Base-by-base conservation (phyloP, 768 basidiomycete species). In the Tylopilus subfusipes region DNA sequence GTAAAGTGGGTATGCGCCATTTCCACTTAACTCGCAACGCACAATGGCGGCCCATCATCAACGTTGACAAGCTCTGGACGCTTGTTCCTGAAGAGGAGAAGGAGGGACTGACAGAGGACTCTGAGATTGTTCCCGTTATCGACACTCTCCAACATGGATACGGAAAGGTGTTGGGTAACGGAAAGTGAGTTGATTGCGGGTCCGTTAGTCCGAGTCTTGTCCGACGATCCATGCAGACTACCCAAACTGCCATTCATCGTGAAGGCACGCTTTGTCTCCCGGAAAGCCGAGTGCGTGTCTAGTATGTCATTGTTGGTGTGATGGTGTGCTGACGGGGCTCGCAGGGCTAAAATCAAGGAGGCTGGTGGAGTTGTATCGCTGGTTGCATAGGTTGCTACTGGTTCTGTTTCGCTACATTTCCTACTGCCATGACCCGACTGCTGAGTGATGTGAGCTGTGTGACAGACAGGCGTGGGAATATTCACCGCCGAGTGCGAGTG, bases 1-100 rank as follows among this genome's bases (percentile, higher is more conserved):
- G 95, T 82, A 98, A 98, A 79, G 93, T 96, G 73, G 97, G 97
- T 92, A 99, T 99, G 96, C 86, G 97, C 72, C 87, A 88, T 76
- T 99, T 89, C 90, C 97, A 99, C 74, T 76, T 93, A 59, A 93
- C 90, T 52, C 87, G 86, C 75, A 97, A 97, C 75, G 75, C 81
- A 63, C 80, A 85, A 76, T 97, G 93, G 94, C 84, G 88, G 59
- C 94, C 96, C 19, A 89, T 88, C 72, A 91, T 99, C 87, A 99
- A 99, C 79, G 86, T 98, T 73, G 97, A 98, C 83, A 95, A 95
- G 79, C 82, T 96, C 50, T 93, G 93, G 93, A 81, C 84, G 59
- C 87, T 97, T 67, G 88, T 97, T 27, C 91, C 93, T 34, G 83
- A 76, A 49, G 87, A 82, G 69, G 85, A 95, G 80, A 91, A 89